phyloP scores from a whole-genome alignment of 129 eudicot genomes.

The Helianthus tuberosus region DNA sequence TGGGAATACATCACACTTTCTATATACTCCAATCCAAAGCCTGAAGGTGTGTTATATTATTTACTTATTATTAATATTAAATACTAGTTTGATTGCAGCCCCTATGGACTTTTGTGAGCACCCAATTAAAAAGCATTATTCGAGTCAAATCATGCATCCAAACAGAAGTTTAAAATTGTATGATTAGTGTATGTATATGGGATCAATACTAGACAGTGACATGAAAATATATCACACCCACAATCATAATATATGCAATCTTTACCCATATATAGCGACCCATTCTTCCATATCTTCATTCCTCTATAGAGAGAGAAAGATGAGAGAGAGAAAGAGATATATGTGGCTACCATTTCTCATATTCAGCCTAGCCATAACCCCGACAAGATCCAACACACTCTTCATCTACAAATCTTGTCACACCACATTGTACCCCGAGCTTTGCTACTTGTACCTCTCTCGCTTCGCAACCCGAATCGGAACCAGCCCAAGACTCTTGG shows the following conservation, averaged over 20 bases:
- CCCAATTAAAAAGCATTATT: not conserved
- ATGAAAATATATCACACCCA: slow-evolving; percentile 17
- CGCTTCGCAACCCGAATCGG: slow-evolving; percentile 31
- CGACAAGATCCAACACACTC: slow-evolving; percentile 24
- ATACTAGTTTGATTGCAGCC: no score
- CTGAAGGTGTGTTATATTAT: no score
- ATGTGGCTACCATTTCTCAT: slow-evolving; percentile 36
- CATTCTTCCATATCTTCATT: slow-evolving; percentile 26
- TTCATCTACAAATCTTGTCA: slow-evolving; percentile 48
- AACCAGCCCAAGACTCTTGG: slow-evolving; percentile 45
- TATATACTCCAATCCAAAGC: no score
- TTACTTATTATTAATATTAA: no score
- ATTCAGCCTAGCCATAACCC: slow-evolving; percentile 28
- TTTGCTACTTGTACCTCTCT: slow-evolving; percentile 45
- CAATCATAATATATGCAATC: slow-evolving; percentile 22
- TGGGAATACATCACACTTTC: no score
- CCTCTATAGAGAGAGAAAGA: not conserved
- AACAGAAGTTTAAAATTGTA: slow-evolving; percentile 9
- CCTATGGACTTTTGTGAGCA: not conserved
- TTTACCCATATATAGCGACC: slow-evolving; percentile 33
- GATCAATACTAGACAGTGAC: slow-evolving; percentile 28
- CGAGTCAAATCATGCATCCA: slow-evolving; percentile 15
- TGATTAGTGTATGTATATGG: not conserved
- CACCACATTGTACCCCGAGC: slow-evolving; percentile 44
- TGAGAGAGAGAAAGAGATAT: slow-evolving; percentile 15